Base-by-base conservation (phyloP, 306 rosid genomes). In the Prosopis cineraria region DNA sequence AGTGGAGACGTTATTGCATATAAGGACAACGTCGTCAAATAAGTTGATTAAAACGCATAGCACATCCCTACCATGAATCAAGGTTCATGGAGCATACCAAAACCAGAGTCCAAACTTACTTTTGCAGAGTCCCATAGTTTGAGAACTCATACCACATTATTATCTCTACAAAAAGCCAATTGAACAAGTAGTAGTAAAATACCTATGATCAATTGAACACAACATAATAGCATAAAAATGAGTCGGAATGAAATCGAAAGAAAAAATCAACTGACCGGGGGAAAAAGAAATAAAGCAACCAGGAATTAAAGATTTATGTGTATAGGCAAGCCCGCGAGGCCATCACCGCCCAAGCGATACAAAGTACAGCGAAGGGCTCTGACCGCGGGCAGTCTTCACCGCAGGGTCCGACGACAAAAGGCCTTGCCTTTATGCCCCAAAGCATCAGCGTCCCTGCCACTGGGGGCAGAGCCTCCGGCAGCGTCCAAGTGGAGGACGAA, bases 311-410 rank as follows among this genome's bases (percentile, higher is more conserved):
- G 31, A 55, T 55, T 56, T 56, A 10, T 56, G 11, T 56, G 9
- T 12, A 58, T 27, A 3, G 36, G 65, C 0, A 27, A 58, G 65
- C 65, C 65, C 36, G 65, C 36, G n/a, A 58, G 65, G 36, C 65
- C 65, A 58, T 58, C 65, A 58, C 19, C 6, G 65, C 65, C 64
- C 65, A 58, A 5, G 7, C 31, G 33, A 3, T 22, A 55, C 31
- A 55, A 55, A 55, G 13, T 53, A 53, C 6, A 52, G 13, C 13
- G 36, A 74, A 25, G 70, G 70, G 52, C 78, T 74, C 58, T 39
- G 56, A 39, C 78, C 52, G 78, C 78, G 70, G 50, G 78, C 70
- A 74, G 56, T 74, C 78, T 59, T 74, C 78, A 74, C 30, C 58
- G 78, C 78, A 74, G 69, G 30, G 24, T 36, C 20, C 17, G 68